Percentiles rank a stretch among this genome's conserved stretches.
Conservation (phyloP, 2,329 filamentous ascomycete genomes). For the Xylaria digitata region DNA sequence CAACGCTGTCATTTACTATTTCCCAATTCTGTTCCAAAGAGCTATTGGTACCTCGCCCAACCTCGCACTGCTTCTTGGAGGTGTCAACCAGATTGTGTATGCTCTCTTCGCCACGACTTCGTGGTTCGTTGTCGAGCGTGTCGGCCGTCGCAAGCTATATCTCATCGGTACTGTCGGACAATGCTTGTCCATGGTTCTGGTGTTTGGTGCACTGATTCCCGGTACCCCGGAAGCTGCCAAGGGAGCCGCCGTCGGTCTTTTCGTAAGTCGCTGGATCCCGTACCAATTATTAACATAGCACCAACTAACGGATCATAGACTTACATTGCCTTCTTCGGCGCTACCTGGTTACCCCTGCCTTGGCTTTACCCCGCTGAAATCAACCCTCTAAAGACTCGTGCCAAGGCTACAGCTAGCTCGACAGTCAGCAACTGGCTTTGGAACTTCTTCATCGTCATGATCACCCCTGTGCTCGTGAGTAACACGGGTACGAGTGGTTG, state of each 20-base stretch:
- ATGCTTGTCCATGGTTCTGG: slow-evolving; percentile 67
- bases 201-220: slow-evolving; percentile 73
- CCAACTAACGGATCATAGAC: slow-evolving; percentile 49
- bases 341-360: slow-evolving; percentile 72
- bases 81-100: slow-evolving; percentile 51
- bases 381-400: slow-evolving; percentile 61
- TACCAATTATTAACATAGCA: too few species aligned
- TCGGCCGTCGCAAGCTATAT: slow-evolving; percentile 59
- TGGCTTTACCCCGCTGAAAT: slow-evolving; percentile 69
- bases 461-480: slow-evolving; percentile 72
- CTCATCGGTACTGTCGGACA: slow-evolving; percentile 61
- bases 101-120: slow-evolving; percentile 51
- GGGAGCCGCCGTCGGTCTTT: slow-evolving; percentile 74
- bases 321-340: slow-evolving; percentile 76
- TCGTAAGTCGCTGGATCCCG: slow-evolving; percentile 50
- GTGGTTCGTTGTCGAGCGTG: slow-evolving; percentile 59
- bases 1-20: slow-evolving; percentile 70
- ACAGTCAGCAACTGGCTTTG: slow-evolving; percentile 63
- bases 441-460: slow-evolving; percentile 67
- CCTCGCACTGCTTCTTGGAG: slow-evolving; percentile 60
- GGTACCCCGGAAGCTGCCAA: slow-evolving; percentile 70
- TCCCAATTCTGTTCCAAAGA: slow-evolving; percentile 66
- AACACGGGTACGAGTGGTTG: slow-evolving; percentile 60
- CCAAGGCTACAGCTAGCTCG: slow-evolving; percentile 63
- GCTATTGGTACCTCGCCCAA: slow-evolving; percentile 57